Base-by-base conservation (phyloP, 768 basidiomycete genomes). In the Termitomyces sp. region DNA sequence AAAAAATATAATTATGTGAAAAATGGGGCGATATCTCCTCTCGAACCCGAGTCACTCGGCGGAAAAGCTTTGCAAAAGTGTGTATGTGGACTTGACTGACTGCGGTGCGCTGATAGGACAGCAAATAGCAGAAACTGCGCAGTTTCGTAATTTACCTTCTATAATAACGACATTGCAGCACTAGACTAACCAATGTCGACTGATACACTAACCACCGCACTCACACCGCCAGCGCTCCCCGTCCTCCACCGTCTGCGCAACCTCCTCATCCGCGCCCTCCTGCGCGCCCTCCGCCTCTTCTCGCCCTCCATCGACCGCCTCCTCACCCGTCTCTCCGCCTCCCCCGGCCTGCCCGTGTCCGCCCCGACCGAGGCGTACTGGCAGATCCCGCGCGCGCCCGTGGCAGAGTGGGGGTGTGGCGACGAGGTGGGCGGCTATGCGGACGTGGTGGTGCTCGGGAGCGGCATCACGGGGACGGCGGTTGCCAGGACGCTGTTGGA, bases 381-480 rank as follows among this genome's bases (percentile, higher is more conserved):
- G 90, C 81, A 80, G 8, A 67, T 78, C 9, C 87, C 88, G 2
- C 74, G 76, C 0, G 78, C 85, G 0, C 68, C 77, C 15, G 78
- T 87, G 15, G 73, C 83, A 3, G 64, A 63, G 37, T 71, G 75
- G 40, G 75, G 75, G 15, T 61, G 67, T 6, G 65, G 55, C 6
- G 56, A 63, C 45, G 57, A 60, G 1, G 54, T 77, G 17, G 85
- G 83, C 6, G 63, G 67, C 0, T 73, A 86, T 54, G 55, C 83
- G 5, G 91, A 92, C 64, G 72, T 92, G 2, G 84, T 91, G 31
- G 77, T 92, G 55, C 81, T 92, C 57, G 91, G 91, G 3, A 87
- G 86, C n/a, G 91, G 91, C 0, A 88, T 92, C 60, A 86, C 90
- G 0, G 89, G 89, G 4, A 78, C 87, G 0, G 78, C 85, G 1